Evolutionary conservation across 306 rosid species (phyloP).

Genomic region (Trichosanthes truncata): DNA sequence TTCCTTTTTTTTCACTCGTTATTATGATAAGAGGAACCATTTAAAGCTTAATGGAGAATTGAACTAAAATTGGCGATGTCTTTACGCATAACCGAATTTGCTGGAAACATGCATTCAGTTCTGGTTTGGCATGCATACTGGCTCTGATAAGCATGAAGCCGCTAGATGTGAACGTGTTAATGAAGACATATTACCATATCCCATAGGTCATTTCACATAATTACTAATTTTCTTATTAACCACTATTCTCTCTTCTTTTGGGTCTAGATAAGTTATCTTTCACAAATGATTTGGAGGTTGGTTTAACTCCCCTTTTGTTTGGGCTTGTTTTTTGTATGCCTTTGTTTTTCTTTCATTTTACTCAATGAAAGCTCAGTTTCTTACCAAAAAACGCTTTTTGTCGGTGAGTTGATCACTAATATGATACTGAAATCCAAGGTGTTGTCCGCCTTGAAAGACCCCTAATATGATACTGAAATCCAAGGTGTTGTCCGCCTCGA

Average conservation of each 20-base stretch:
- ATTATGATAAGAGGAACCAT: background rate
- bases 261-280: background rate
- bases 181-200: background rate
- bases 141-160: background rate
- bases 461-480: background rate
- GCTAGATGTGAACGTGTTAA: background rate
- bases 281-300: background rate
- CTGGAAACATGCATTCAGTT: background rate
- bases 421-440: background rate
- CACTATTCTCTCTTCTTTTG: background rate
- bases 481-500: background rate
- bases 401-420: background rate
- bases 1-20: background rate
- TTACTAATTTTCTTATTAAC: background rate
- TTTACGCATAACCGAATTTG: background rate
- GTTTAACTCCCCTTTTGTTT: too few species aligned
- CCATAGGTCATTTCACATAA: background rate
- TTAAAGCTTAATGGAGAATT: background rate
- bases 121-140: background rate
- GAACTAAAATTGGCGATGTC: background rate
- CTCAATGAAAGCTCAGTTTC: too few species aligned
- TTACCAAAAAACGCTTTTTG: too few species aligned
- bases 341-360: background rate
- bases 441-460: too few species aligned
- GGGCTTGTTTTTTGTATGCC: too few species aligned